Evolutionary conservation across 352 stramenopile genomes (phyloP).

Genomic region (Aphanomyces cochlioides): DNA sequence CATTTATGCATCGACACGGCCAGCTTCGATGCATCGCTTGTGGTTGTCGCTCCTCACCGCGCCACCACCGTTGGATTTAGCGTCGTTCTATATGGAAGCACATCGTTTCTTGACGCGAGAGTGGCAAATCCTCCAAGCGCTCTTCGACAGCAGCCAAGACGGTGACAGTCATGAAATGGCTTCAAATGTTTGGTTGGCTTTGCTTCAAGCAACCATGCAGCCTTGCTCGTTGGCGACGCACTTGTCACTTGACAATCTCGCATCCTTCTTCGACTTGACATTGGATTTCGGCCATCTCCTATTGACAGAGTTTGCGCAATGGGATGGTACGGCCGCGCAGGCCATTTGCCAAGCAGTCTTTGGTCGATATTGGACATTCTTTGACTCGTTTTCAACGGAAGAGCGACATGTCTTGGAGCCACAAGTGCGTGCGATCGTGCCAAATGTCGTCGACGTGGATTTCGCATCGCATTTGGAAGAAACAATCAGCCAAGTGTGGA

Average conservation of each 20-base stretch:
- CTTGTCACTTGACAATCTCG: not conserved
- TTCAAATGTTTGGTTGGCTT: conserved; percentile 1
- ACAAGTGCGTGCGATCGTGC: conserved; percentile 7
- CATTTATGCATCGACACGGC: conserved; percentile 2
- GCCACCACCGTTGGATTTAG: not conserved
- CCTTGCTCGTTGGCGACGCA: not conserved
- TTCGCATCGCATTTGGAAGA: conserved; percentile 10
- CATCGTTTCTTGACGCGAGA: conserved; percentile 12
- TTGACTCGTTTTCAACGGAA: not conserved
- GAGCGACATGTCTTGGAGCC: not conserved
- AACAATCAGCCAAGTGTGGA: not conserved
- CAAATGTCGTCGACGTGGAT: conserved; percentile 2
- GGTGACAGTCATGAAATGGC: not conserved
- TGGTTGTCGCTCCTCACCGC: conserved; percentile 7
- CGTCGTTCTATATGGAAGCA: conserved; percentile 15
- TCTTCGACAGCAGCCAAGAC: conserved; percentile 2
- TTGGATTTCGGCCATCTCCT: conserved; percentile 2
- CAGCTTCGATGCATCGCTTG: conserved; percentile 25
- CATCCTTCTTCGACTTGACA: not conserved
- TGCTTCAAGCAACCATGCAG: conserved; percentile 19
- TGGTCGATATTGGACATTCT: conserved; percentile 13
- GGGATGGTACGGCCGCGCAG: not conserved
- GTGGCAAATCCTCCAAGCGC: not conserved
- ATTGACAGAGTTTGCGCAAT: conserved; percentile 6
- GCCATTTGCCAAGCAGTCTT: conserved; percentile 13